Evolutionary conservation across 495 filamentous ascomycete genomes (phyloP), one percentile per base, ranked within the genome.

Genomic region (Lasiosphaeriaceae sp.): DNA sequence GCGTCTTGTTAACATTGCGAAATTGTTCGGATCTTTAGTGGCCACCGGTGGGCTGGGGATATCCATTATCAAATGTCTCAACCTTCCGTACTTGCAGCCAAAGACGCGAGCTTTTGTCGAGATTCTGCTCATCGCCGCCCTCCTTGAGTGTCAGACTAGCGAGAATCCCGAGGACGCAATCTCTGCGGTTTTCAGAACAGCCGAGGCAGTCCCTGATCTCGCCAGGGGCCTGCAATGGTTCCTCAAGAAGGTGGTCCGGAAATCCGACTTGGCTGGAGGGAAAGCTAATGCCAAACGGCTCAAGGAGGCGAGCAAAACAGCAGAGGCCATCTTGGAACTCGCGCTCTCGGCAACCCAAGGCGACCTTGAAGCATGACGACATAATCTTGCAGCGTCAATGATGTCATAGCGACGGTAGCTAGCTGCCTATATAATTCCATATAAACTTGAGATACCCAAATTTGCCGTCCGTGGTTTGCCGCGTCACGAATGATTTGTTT

Each of bases 1-100:
- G 65, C 84, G 88, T 61, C 75, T 96, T n/a, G 89, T 94, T 57
- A 96, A 96, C 64, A 75, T 92, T n/a, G 91, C 90, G 17, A 90
- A 88, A 71, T 78, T 96, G 79, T 96, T 84, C 68, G 92, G 87
- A 8, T 76, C 75, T 20, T 74, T 98, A 3, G 81, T 97, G 48
- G 82, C 81, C 0, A 85, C 85, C 35, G 83, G 83, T 3, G 79
- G 73, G 1, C 68, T 97, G 20, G 76, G 75, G 4, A 67, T 98
- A 14, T 73, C 75, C 0, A 76, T 88, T 29, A 68, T 97, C 43
- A 96, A 80, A 71, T 85, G 81, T 34, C 83, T 96, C 43, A 91
- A 93, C 59, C 82, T 93, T 44, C 76, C 85, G 12, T 90, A 88
- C 63, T 75, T 96, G 19, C 89, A 92, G 61, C 71, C 79, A 4